Conservation (phyloP, 495 filamentous ascomycete species). For the Saxophila tyrrhenica region DNA sequence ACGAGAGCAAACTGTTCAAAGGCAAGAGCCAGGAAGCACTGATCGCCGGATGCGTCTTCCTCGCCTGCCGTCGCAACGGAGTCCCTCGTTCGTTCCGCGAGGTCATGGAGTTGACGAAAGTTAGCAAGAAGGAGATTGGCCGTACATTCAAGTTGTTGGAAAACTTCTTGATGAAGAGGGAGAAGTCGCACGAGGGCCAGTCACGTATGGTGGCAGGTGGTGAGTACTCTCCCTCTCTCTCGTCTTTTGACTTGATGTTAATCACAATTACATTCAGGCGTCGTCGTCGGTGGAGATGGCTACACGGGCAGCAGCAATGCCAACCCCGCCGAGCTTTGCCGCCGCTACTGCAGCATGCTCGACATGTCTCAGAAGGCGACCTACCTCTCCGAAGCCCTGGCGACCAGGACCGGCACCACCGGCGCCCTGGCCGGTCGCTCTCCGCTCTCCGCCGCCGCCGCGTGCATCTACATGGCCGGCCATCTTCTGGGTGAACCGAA, state of each 20-base stretch:
- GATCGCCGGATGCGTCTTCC: conserved; percentile 92
- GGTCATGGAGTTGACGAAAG: conserved; percentile 82
- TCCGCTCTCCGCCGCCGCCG: conserved; percentile 83
- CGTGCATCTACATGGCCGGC: conserved; percentile 91
- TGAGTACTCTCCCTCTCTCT: conserved; percentile 20
- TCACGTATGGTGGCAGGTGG: conserved; percentile 41
- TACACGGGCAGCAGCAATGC: conserved; percentile 71
- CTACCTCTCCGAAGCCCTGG: conserved; percentile 61
- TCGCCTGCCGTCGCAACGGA: conserved; percentile 82
- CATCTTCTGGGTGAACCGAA: conserved; percentile 69
- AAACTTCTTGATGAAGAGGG: conserved; percentile 54
- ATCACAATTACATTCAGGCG: conserved; percentile 15
- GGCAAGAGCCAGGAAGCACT: conserved; percentile 90
- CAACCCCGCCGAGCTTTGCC: conserved; percentile 72
- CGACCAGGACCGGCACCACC: conserved; percentile 56
- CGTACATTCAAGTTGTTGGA: conserved; percentile 87
- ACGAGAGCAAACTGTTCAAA: conserved; percentile 86
- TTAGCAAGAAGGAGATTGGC: conserved; percentile 93
- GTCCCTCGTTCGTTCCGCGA: conserved; percentile 86
- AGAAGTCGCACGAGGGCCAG: conserved; percentile 44
- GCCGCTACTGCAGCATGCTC: conserved; percentile 78
- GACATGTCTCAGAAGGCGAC: conserved; percentile 54
- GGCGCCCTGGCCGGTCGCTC: conserved; percentile 84
- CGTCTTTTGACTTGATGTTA: background rate
- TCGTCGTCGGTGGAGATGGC: conserved; percentile 39